phyloP scores from a whole-genome alignment of 2,329 filamentous ascomycete species.

The Aureobasidium pullulans region DNA sequence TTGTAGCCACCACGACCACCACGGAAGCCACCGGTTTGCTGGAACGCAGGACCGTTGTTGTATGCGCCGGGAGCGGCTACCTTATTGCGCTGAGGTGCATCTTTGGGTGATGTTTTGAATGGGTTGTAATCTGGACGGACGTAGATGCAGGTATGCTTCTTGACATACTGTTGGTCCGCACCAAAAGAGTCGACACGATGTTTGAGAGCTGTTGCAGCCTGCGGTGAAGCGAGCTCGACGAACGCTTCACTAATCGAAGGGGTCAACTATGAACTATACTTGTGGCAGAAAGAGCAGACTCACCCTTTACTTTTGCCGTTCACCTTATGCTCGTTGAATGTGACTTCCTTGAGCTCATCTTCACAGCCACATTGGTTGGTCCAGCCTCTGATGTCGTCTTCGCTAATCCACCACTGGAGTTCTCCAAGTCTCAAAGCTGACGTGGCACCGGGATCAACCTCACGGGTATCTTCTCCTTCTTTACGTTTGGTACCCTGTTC shows the following conservation, averaged over 20 bases:
- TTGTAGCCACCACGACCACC: constrained; percentile 25
- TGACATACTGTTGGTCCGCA: constrained; percentile 51
- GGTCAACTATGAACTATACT: constrained; percentile 7
- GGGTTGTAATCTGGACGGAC: constrained; percentile 73
- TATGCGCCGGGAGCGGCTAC: constrained; percentile 42
- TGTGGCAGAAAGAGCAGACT: constrained; percentile 24
- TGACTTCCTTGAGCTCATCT: constrained; percentile 80
- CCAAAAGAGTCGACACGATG: constrained; percentile 64
- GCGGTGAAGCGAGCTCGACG: constrained; percentile 73
- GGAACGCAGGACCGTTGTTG: constrained; percentile 33
- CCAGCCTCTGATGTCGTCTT: constrained; percentile 91
- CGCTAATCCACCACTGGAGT: constrained; percentile 92
- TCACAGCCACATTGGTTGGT: constrained; percentile 71
- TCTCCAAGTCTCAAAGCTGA: constrained; percentile 80
- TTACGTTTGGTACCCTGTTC: constrained; percentile 58
- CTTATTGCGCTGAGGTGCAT: constrained; percentile 63
- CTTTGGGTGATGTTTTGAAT: constrained; percentile 85
- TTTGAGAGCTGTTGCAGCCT: constrained; percentile 80
- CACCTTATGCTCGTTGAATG: constrained; percentile 97
- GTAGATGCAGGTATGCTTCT: constrained; percentile 65
- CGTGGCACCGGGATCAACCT: constrained; percentile 51
- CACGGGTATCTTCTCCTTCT: constrained; percentile 45
- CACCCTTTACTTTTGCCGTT: constrained; percentile 99
- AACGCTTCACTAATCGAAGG: constrained; percentile 57
- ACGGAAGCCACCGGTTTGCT: constrained; percentile 45